Percentiles rank a stretch among this genome's conserved stretches.
Evolutionary conservation across 352 stramenopile genomes (phyloP).

Genomic region (Globisporangium heterothallicum): DNA sequence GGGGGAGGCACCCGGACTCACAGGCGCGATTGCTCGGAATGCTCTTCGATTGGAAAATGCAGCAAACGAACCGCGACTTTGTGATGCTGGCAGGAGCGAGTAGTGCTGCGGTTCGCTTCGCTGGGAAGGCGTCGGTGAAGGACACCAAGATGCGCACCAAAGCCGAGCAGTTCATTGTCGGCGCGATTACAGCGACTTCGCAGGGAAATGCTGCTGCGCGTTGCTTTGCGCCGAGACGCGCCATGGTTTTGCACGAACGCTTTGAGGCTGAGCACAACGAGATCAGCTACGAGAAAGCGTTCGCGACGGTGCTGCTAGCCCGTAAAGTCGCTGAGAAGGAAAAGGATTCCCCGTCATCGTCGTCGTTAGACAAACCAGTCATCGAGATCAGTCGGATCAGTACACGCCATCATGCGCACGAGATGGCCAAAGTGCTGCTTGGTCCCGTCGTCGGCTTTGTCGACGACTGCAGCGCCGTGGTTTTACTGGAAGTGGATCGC

Average conservation of each 20-base stretch:
- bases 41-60: slow-evolving; percentile 72
- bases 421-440: slow-evolving; percentile 33
- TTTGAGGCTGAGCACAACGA: slow-evolving; percentile 43
- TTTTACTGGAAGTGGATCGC: slow-evolving; percentile 67
- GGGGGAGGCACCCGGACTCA: slow-evolving; percentile 24
- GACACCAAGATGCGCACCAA: slow-evolving; percentile 44
- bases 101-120: slow-evolving; percentile 22
- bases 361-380: slow-evolving; percentile 3
- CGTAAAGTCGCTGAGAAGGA: neutral
- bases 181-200: slow-evolving; percentile 22
- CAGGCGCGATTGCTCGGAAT: slow-evolving; percentile 43
- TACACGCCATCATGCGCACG: slow-evolving; percentile 13
- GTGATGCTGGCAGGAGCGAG: slow-evolving; percentile 36
- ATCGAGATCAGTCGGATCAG: slow-evolving; percentile 15
- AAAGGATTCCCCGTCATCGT: slow-evolving; percentile 26
- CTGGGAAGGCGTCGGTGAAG: slow-evolving; percentile 31
- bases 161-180: slow-evolving; percentile 34
- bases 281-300: slow-evolving; percentile 10
- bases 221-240: slow-evolving; percentile 5
- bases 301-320: neutral
- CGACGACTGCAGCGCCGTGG: slow-evolving; percentile 38
- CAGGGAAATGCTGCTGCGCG: neutral
- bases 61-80: slow-evolving; percentile 35
- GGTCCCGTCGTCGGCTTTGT: slow-evolving; percentile 74
- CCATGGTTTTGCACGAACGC: slow-evolving; percentile 28